Base-by-base conservation (phyloP, 1,139 yeast species). In the Sugiyamaella xylanicola region DNA sequence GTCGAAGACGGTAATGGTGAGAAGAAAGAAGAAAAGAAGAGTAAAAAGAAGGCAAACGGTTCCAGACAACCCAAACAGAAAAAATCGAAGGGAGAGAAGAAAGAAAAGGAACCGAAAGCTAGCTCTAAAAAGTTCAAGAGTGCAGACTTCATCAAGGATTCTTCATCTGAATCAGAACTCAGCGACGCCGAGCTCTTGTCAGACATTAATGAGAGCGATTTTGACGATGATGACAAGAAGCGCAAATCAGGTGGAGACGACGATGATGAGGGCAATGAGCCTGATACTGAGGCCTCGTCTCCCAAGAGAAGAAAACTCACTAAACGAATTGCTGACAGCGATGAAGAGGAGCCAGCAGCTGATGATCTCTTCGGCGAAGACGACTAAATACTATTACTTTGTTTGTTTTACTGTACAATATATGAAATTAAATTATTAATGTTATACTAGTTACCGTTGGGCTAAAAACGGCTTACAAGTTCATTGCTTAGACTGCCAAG, bases 401-500 rank as follows among this genome's bases (percentile, higher is more conserved):
- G 11, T 48, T n/a, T 46, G 35, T 46, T 8, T 35, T 25, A n/a
- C 9, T 29, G n/a, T 16, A 15, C 48, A 50, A 48, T 20, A 29
- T 35, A 44, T 50, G n/a, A n/a, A n/a, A 32, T 32, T 49, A 48
- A 29, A 46, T 46, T 20, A 35, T 46, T 17, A 17, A 29, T 20
- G 22, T 22, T 22, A 27, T 41, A 25, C 29, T 19, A 20, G 13
- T n/a, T n/a, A n/a, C n/a, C n/a, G n/a, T n/a, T n/a, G n/a, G n/a
- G n/a, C n/a, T n/a, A n/a, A n/a, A n/a, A n/a, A n/a, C n/a, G n/a
- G n/a, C n/a, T n/a, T n/a, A n/a, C n/a, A n/a, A n/a, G n/a, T n/a
- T 35, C 8, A 17, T 20, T 19, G 39, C 22, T 48, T 48, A n/a
- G 37, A 35, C 62, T 79, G 70, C 95, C 96, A 89, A 51, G 72